Evolutionary conservation across 352 stramenopile genomes (phyloP).

Genomic region (Globisporangium cylindrosporum): DNA sequence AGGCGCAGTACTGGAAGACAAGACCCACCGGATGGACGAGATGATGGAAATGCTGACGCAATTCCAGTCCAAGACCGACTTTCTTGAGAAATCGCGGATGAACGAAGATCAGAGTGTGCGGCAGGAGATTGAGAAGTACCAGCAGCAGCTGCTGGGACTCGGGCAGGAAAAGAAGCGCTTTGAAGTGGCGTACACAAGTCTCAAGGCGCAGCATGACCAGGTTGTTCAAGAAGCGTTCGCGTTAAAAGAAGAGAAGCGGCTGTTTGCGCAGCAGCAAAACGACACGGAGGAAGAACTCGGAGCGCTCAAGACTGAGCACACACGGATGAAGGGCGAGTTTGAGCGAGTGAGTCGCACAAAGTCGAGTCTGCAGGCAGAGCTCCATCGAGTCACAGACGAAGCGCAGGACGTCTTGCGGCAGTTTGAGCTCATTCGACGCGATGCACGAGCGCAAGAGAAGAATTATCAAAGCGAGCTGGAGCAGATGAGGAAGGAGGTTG

Average conservation of each 20-base stretch:
- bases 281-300: constrained; percentile 36
- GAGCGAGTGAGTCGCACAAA: constrained; percentile 40
- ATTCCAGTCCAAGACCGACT: constrained; percentile 42
- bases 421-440: constrained; percentile 57
- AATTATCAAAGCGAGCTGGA: constrained; percentile 41
- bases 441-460: constrained; percentile 45
- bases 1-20: constrained; percentile 38
- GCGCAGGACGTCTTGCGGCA: constrained; percentile 53
- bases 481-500: constrained; percentile 40
- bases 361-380: constrained; percentile 49
- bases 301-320: constrained; percentile 19
- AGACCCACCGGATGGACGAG: constrained; percentile 45
- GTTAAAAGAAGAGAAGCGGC: constrained; percentile 34
- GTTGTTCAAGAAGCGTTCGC: constrained; percentile 25
- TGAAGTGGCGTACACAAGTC: constrained; percentile 23
- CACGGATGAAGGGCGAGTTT: constrained; percentile 35
- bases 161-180: constrained; percentile 39
- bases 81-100: constrained; percentile 42
- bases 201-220: constrained; percentile 32
- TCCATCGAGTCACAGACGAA: constrained; percentile 54
- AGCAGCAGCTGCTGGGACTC: constrained; percentile 32
- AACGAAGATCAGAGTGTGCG: constrained; percentile 37
- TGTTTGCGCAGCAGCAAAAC: constrained; percentile 22
- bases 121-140: constrained; percentile 36
- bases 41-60: constrained; percentile 71